Percentiles rank a stretch among this genome's conserved stretches.
phyloP scores from a whole-genome alignment of 2,329 filamentous ascomycete genomes.

The Sarocladium strictum region DNA sequence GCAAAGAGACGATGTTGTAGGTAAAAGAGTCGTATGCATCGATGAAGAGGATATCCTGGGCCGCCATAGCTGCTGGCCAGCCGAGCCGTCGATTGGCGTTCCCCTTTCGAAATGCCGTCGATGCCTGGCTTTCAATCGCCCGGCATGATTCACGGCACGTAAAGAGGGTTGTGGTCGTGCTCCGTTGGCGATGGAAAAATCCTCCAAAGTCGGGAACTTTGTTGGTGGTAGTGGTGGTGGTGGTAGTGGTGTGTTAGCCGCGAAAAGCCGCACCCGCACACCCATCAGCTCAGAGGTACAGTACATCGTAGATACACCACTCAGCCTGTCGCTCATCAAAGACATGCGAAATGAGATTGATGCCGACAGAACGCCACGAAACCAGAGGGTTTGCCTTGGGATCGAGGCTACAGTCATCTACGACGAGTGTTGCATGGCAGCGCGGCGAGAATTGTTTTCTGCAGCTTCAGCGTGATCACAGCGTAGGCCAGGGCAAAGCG shows the following conservation, averaged over 20 bases:
- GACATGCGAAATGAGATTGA: not conserved
- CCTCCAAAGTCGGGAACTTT: not conserved
- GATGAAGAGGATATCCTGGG: conserved; percentile 67
- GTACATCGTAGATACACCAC: too few species aligned
- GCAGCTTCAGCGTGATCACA: too few species aligned
- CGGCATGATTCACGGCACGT: not conserved
- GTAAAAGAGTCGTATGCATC: conserved; percentile 97
- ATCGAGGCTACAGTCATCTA: not conserved
- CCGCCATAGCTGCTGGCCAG: conserved; percentile 10
- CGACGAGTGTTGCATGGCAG: too few species aligned
- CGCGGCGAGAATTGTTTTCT: too few species aligned
- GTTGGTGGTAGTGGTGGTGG: not conserved
- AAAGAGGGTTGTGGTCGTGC: not conserved
- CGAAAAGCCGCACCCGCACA: conserved; percentile 3
- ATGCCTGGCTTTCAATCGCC: not conserved
- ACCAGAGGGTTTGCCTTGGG: not conserved
- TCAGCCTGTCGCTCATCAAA: too few species aligned
- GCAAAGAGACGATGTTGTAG: conserved; percentile 83
- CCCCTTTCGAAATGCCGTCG: not conserved
- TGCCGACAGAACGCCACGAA: not conserved
- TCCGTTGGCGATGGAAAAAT: not conserved
- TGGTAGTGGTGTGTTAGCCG: not conserved
- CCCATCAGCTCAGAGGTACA: not conserved
- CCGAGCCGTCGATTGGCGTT: not conserved
- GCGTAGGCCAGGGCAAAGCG: too few species aligned